These are phyloP conservation scores for Colletotrichum sp. DNA, from an alignment of 2,329 filamentous ascomycete species.

Conservation along the genomic window DNA sequence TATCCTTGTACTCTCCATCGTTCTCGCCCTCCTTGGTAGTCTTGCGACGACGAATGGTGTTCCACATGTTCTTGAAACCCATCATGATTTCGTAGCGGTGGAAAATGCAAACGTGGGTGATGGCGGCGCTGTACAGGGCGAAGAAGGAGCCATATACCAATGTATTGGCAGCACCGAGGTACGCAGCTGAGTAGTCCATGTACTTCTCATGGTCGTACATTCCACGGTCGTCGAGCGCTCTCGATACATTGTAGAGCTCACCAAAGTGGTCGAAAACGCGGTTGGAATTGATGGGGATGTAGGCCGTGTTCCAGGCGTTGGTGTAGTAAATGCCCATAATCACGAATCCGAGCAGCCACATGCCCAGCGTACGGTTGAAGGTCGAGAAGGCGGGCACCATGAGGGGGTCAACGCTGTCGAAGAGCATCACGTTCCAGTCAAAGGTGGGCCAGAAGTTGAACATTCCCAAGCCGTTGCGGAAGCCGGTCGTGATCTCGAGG, in stretches of 20 bases:
- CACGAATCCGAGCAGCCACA: slow-evolving; percentile 30
- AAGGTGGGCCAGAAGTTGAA: slow-evolving; percentile 49
- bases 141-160: slow-evolving; percentile 37
- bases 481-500: slow-evolving; percentile 41
- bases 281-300: slow-evolving; percentile 47
- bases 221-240: slow-evolving; percentile 35
- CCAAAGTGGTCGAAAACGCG: slow-evolving; percentile 43
- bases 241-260: slow-evolving; percentile 40
- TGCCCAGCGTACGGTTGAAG: slow-evolving; percentile 37
- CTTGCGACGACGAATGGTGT: slow-evolving; percentile 34
- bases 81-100: slow-evolving; percentile 32
- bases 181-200: slow-evolving; percentile 27
- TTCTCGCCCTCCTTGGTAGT: slow-evolving; percentile 23
- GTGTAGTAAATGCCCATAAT: slow-evolving; percentile 36
- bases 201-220: slow-evolving; percentile 43
- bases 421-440: slow-evolving; percentile 49
- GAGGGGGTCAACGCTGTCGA: slow-evolving; percentile 23
- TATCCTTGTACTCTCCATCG: slow-evolving; percentile 42
- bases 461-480: slow-evolving; percentile 42
- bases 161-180: slow-evolving; percentile 27
- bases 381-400: slow-evolving; percentile 41
- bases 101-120: slow-evolving; percentile 34
- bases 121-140: slow-evolving; percentile 31
- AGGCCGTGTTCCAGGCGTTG: slow-evolving; percentile 39
- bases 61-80: slow-evolving; percentile 30